phyloP scores from a whole-genome alignment of 306 rosid genomes.

The Boehmeria nivea region DNA sequence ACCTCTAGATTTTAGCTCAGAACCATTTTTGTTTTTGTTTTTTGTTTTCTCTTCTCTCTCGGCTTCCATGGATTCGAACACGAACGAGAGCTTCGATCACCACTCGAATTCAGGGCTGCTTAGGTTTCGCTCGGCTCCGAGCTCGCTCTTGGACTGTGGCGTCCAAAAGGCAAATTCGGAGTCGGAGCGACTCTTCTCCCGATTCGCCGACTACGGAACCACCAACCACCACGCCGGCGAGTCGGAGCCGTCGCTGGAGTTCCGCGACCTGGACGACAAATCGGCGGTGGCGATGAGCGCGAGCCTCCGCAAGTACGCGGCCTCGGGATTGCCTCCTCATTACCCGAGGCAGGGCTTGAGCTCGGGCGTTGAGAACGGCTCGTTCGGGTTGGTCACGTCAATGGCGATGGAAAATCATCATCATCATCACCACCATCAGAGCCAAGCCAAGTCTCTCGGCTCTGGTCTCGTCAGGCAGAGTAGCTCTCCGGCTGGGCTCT shows the following conservation, averaged over 20 bases:
- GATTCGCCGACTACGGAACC: slow-evolving; percentile 28
- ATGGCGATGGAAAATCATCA: slow-evolving; percentile 26
- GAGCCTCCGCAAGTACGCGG: slow-evolving; percentile 4
- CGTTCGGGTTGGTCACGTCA: slow-evolving; percentile 47
- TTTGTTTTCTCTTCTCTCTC: too few relatives aligned
- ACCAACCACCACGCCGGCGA: slow-evolving; percentile 23
- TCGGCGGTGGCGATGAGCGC: slow-evolving; percentile 20
- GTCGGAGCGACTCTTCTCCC: slow-evolving; percentile 38
- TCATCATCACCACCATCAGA: background rate
- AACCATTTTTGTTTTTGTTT: too few relatives aligned
- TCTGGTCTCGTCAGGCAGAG: slow-evolving; percentile 48
- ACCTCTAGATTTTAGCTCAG: slow-evolving; percentile 20
- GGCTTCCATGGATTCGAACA: slow-evolving; percentile 53
- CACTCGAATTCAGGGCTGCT: slow-evolving; percentile 61
- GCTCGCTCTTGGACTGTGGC: slow-evolving; percentile 31
- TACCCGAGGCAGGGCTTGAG: slow-evolving; percentile 62
- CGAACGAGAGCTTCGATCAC: slow-evolving; percentile 32
- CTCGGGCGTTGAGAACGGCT: slow-evolving; percentile 31
- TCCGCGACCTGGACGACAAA: slow-evolving; percentile 33
- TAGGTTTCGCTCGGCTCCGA: slow-evolving; percentile 70
- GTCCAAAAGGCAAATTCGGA: slow-evolving; percentile 29
- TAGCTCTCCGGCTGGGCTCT: slow-evolving; percentile 58
- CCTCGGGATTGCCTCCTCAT: slow-evolving; percentile 63
- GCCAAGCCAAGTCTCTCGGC: slow-evolving; percentile 22
- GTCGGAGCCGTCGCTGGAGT: slow-evolving; percentile 27